Evolutionary conservation across 179 eudicot genomes (phyloP).

Genomic region (Gypsophila paniculata): DNA sequence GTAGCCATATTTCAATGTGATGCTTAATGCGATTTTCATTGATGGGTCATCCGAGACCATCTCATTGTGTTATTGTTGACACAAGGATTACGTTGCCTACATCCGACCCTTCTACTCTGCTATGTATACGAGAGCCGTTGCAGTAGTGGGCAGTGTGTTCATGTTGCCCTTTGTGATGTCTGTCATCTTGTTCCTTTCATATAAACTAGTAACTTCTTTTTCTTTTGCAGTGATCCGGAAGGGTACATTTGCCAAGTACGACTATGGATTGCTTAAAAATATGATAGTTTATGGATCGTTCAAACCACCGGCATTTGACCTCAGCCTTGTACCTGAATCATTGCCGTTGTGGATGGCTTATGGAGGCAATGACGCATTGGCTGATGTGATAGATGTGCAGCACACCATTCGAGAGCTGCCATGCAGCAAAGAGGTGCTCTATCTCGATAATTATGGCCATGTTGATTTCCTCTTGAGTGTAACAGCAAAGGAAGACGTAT

Average conservation of each 20-base stretch:
- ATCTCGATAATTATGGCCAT: constrained; percentile 82
- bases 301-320: constrained; percentile 71
- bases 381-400: constrained; percentile 68
- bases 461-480: constrained; percentile 66
- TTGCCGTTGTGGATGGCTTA: constrained; percentile 91
- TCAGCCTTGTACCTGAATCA: constrained; percentile 54
- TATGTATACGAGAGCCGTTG: no score
- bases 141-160: no score
- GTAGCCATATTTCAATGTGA: no score
- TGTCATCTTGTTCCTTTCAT: neutral
- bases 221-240: constrained; percentile 78
- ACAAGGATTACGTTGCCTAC: no score
- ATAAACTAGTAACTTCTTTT: neutral
- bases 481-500: constrained; percentile 61
- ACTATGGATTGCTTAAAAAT: constrained; percentile 67
- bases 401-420: constrained; percentile 61
- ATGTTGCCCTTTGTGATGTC: no score
- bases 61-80: no score
- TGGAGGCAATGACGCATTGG: constrained; percentile 81
- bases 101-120: no score
- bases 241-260: constrained; percentile 76
- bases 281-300: constrained; percentile 47
- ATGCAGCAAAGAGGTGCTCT: constrained; percentile 63
- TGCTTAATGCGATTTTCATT: no score
- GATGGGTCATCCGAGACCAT: no score